Base-by-base conservation (phyloP, 371 early-diverging fungal species). In the Rhizopus microsporus region DNA sequence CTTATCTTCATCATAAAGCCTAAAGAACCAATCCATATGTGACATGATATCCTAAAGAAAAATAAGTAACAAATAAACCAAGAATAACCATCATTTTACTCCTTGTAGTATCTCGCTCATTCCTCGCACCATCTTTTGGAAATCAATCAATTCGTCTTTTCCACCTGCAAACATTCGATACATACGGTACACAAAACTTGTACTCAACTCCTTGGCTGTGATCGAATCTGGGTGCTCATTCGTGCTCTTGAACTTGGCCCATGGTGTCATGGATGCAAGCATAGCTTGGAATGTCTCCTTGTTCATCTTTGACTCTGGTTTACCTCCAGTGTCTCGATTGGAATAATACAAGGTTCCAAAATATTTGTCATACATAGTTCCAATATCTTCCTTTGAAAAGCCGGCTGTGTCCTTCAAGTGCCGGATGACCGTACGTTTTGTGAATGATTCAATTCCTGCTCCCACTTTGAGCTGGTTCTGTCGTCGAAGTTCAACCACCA, bases 391-490 rank as follows among this genome's bases (percentile, higher is more conserved):
- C 62, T 93, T 92, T 56, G 78, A 84, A 57, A 98, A 93, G 16
- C 85, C 84, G 44, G 86, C 84, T 17, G 80, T 80, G 39, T 88
- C 83, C 23, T 83, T 75, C 34, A 98, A 66, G 62, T 91, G 91
- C 5, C 97, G 86, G 40, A 97, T 77, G 6, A 88, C 81, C 4
- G 90, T 88, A 55, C 95, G 91, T 59, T 96, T 97, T 1, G 97
- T 88, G 65, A 92, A 98, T 16, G 87, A 86, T 65, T 96, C 95
- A 52, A 98, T 88, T 29, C 93, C 90, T 52, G 96, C 96, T 31
- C 94, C 91, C 1, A 97, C 93, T 66, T 93, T 92, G 48, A 96
- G 85, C 68, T 95, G 95, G 59, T 90, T 88, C 15, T 87, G 84
- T 51, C 88, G 87, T 29, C 98, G 86, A 44, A 95, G 73, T 42